Evolutionary conservation across 2,329 filamentous ascomycete species (phyloP).

Genomic region (Neofusicoccum sp.): DNA sequence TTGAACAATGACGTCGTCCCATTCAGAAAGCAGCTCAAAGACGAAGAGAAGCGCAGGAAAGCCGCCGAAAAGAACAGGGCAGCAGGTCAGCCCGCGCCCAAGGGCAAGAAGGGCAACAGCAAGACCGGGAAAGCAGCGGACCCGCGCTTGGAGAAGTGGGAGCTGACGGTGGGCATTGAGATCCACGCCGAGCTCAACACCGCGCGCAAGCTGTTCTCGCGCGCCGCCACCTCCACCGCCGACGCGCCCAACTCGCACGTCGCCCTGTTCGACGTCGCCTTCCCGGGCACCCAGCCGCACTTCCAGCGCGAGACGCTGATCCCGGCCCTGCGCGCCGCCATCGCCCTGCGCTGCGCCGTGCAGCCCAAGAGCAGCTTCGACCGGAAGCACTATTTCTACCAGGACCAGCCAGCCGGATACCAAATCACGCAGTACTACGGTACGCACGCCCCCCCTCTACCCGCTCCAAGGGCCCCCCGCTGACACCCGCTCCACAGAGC

Average conservation of each 20-base stretch:
- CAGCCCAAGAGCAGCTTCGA: conserved; percentile 83
- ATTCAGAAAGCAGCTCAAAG: conserved; percentile 42
- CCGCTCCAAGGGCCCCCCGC: not conserved
- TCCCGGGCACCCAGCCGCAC: conserved; percentile 83
- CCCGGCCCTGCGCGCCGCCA: conserved; percentile 85
- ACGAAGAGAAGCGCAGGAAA: conserved; percentile 39
- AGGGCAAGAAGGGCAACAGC: conserved; percentile 9
- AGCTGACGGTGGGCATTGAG: conserved; percentile 93
- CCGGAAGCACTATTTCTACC: conserved; percentile 98
- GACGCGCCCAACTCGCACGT: conserved; percentile 83
- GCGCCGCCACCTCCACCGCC: conserved; percentile 52
- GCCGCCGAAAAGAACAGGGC: conserved; percentile 23
- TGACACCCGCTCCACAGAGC: conserved; percentile 43
- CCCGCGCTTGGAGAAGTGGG: conserved; percentile 65
- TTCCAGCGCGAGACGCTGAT: conserved; percentile 84
- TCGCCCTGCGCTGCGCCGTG: conserved; percentile 80
- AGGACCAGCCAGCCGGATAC: conserved; percentile 95
- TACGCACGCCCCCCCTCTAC: conserved; percentile 25
- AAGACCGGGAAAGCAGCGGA: conserved; percentile 24
- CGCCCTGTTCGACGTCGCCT: conserved; percentile 82
- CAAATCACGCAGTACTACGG: conserved; percentile 97
- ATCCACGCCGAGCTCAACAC: conserved; percentile 97
- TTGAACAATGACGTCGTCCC: conserved; percentile 31
- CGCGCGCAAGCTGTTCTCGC: conserved; percentile 83
- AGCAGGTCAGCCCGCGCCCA: conserved; percentile 17